These are phyloP conservation scores for Metarhizium anisopliae DNA, from an alignment of 2,329 filamentous ascomycete species.

Conservation along the genomic window DNA sequence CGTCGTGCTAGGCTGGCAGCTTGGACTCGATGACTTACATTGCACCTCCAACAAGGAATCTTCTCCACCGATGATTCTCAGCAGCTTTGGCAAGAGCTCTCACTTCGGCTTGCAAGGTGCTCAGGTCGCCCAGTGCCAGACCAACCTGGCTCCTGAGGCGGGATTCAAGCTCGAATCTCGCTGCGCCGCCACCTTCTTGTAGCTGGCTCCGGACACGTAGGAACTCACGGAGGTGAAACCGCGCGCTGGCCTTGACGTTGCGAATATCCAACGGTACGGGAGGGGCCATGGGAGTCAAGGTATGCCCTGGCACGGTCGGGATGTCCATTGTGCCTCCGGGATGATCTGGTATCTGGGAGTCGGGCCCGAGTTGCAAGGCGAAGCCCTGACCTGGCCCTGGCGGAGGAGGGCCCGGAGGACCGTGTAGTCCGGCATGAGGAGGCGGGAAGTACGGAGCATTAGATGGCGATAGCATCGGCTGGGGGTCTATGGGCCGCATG, in stretches of 20 bases:
- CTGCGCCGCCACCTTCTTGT: constrained; percentile 18
- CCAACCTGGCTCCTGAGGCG: constrained; percentile 33
- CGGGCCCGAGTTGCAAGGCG: constrained; percentile 11
- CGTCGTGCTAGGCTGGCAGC: no score
- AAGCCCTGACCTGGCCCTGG: constrained; percentile 6
- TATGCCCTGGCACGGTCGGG: constrained; percentile 11
- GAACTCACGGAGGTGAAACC: constrained; percentile 27
- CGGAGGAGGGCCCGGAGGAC: background rate
- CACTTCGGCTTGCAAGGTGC: constrained; percentile 34
- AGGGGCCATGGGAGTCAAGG: constrained; percentile 12
- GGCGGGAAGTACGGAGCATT: constrained; percentile 10
- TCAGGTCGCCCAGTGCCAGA: constrained; percentile 35
- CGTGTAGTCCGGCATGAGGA: constrained; percentile 1
- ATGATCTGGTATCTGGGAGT: constrained; percentile 14
- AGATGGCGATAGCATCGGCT: constrained; percentile 14
- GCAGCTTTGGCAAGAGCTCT: constrained; percentile 31
- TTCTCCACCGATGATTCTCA: constrained; percentile 42
- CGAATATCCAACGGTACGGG: constrained; percentile 17
- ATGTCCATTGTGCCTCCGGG: constrained; percentile 11
- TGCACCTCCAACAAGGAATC: constrained; percentile 41
- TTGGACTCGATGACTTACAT: constrained; percentile 31
- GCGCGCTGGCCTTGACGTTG: constrained; percentile 23
- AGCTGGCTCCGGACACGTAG: constrained; percentile 22
- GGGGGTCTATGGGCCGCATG: constrained; percentile 18
- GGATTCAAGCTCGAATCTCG: constrained; percentile 29